Base-by-base conservation (phyloP, 2,329 filamentous ascomycete genomes). In the Endoconidiophora laricicola region DNA sequence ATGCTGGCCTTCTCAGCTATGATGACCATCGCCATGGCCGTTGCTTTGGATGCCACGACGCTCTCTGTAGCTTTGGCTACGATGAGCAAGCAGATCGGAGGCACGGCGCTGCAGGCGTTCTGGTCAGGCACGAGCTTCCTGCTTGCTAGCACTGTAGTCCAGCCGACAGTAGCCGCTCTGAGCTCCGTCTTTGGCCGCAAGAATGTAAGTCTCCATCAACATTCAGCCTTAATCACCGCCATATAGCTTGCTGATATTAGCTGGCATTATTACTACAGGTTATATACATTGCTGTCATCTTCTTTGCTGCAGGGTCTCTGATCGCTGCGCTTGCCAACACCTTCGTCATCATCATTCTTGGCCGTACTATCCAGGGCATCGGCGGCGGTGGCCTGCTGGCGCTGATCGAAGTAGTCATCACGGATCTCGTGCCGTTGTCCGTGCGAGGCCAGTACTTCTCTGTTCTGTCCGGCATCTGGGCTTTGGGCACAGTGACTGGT, bases 121-220 rank as follows among this genome's bases (percentile, higher is more conserved):
- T 85, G 80, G 81, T 73, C 78, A 10, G 81, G 80, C 2, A 84
- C 81, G 3, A 77, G 76, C 14, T 86, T 82, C 55, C 66, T 86
- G 3, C 69, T 86, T 4, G 74, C 78, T 2, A 77, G 74, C 50
- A 78, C 80, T 0, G 72, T 79, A 26, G 69, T 76, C 40, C 72
- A 79, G 56, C 77, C 75, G 3, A 61, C 63, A 4, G 57, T 67
- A n/a, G 60, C 63, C 5, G 61, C 63, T 2, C 50, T 67, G 7
- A 64, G 62, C 29, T 59, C 59, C 46, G 63, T 64, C 6, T 58
- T 66, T 38, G 65, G 65, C 1, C 56, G 63, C 10, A 65, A 63
- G 44, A 52, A 53, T 36, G 54, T 53, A 49, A 36, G 42, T 46
- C 7, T 16, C 22, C 4, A 14, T 16, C 18, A 14, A 4, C 6